Base-by-base conservation (phyloP, 2,329 filamentous ascomycete species). In the Pezicula carpinea region DNA sequence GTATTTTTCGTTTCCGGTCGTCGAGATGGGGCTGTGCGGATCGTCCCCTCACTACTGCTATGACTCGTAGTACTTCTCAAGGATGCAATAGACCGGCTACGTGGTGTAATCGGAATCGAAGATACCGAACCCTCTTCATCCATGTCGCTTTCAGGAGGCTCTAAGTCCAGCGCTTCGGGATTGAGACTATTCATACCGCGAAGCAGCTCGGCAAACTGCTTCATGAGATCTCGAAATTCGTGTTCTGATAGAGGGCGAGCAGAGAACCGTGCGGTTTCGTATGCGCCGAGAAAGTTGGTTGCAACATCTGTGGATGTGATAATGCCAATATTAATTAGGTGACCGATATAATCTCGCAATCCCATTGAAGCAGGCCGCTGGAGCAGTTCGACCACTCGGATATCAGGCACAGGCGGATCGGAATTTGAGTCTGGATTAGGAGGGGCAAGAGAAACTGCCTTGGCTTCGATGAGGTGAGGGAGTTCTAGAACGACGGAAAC, bases 391-490 rank as follows among this genome's bases (percentile, higher is more conserved):
- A 91, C 79, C 1, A 87, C 81, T 26, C 83, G 77, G 10, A 79
- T 72, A 57, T 91, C 84, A 2, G 87, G 77, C 18, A 74, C 61
- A 14, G 68, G 69, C 7, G 69, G 66, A 3, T 66, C 65, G 15
- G 60, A 58, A 31, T 59, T 58, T 15, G 69, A 70, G 29, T 59
- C 65, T 31, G 64, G 70, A 53, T 69, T 73, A 77, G 74, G 1
- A 74, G 71, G 23, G 84, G 89, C 89, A 32, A 96, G 77, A 0
- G 88, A 90, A n/a, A 96, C 81, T 1, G 90, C 92, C 65, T 92
- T 92, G 8, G 89, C 92, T 70, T 97, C 92, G 53, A 97, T 87
- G 22, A 97, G 75, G 61, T 95, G 85, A 1, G 91, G 89, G 19
- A 99, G 74, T 66, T 97, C 92, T 32, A 79, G 76, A 15, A 96